Evolutionary conservation across 2,329 filamentous ascomycete species (phyloP).

Genomic region (Botrytis elliptica): DNA sequence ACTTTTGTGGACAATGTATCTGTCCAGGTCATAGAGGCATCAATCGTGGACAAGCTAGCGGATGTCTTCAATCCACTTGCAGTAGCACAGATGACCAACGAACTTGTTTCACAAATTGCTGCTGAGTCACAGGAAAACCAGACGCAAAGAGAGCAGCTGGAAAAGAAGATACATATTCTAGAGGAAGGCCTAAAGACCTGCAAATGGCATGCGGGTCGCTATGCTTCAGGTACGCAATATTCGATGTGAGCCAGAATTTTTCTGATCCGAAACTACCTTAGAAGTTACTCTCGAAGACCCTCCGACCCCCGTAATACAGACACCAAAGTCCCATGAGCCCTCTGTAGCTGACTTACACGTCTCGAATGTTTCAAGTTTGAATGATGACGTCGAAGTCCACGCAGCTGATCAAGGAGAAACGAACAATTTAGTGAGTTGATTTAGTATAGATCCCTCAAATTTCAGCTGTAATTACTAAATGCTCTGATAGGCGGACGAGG

Average conservation of each 20-base stretch:
- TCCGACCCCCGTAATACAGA: neutral
- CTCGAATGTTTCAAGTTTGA: neutral
- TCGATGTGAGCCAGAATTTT: neutral
- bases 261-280: neutral
- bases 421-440: neutral
- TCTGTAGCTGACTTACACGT: neutral
- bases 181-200: neutral
- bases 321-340: neutral
- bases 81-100: neutral
- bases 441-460: neutral
- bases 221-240: neutral
- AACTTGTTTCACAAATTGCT: neutral
- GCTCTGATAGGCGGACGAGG: neutral
- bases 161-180: neutral
- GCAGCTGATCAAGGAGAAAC: neutral
- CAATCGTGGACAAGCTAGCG: neutral
- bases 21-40: neutral
- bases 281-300: neutral
- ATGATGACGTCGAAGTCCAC: neutral
- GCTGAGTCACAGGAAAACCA: neutral
- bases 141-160: neutral
- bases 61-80: neutral
- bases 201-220: neutral
- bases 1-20: neutral
- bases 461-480: neutral